Percentiles rank a stretch among this genome's conserved stretches.
These are phyloP conservation scores for Closterium sp. DNA, from an alignment of 139 green algal species.

Conservation along the genomic window DNA sequence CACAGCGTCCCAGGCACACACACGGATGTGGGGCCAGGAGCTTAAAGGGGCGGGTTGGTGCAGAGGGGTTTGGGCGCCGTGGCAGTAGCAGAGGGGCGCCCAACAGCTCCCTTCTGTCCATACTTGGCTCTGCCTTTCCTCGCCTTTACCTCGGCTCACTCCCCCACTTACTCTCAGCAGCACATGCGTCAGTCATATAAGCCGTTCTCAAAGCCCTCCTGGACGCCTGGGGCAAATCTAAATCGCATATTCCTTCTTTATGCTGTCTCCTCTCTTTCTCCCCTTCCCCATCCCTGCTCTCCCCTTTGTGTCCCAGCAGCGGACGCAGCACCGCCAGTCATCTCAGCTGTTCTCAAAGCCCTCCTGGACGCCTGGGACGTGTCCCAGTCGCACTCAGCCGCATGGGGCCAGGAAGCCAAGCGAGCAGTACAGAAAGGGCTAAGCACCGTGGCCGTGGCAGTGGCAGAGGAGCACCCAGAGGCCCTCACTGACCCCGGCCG, in stretches of 20 bases:
- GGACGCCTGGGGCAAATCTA: no score
- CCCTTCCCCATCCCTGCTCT: background rate
- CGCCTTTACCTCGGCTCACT: background rate
- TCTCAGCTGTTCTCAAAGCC: background rate
- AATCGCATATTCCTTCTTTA: no score
- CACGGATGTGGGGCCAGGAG: no score
- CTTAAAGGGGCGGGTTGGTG: background rate
- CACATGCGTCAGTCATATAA: background rate
- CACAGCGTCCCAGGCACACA: no score
- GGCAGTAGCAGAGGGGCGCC: no score
- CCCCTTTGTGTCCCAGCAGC: no score
- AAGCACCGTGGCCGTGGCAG: background rate
- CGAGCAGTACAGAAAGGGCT: background rate
- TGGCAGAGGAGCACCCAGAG: background rate
- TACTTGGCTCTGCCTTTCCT: background rate
- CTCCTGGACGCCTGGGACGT: background rate
- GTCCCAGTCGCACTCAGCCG: background rate
- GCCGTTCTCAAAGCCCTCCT: no score
- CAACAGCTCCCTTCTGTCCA: no score
- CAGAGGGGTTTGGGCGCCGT: background rate
- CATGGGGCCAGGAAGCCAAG: background rate
- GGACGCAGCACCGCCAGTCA: background rate
- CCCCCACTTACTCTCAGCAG: background rate
- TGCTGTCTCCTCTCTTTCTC: background rate
- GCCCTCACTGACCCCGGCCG: background rate